Conservation (phyloP, 2,329 filamentous ascomycete species). For the Xylariaceae sp. region DNA sequence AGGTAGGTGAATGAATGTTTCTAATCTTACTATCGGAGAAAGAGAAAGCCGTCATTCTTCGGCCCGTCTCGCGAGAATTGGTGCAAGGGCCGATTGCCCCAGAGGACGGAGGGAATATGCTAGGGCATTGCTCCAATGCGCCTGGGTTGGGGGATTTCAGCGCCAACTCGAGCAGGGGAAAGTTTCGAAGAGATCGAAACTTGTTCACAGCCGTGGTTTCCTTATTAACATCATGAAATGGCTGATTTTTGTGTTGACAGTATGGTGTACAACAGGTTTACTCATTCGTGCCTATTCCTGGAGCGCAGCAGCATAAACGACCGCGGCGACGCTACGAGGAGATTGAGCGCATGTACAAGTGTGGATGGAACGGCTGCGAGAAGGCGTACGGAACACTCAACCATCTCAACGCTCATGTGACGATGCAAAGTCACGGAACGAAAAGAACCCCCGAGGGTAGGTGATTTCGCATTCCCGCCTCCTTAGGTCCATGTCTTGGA, state of each 20-base stretch:
- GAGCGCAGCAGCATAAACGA: slow-evolving; percentile 93
- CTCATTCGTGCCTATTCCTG: slow-evolving; percentile 94
- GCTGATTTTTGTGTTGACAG: slow-evolving; percentile 28
- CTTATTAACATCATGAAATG: no score
- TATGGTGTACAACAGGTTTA: slow-evolving; percentile 64
- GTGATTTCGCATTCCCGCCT: slow-evolving; percentile 22
- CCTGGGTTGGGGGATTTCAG: no score
- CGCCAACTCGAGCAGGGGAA: no score
- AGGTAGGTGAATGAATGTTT: slow-evolving; percentile 42
- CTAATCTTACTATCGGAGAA: no score
- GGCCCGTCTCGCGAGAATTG: no score
- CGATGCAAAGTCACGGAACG: slow-evolving; percentile 92
- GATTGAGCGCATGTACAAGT: slow-evolving; percentile 99
- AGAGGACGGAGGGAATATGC: no score
- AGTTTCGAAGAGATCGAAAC: no score
- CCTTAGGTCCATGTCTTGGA: no score
- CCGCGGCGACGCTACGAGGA: slow-evolving; percentile 92
- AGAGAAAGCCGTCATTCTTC: no score
- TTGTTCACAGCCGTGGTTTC: no score
- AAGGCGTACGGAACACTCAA: slow-evolving; percentile 98
- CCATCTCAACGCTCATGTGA: slow-evolving; percentile 95
- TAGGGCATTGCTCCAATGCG: no score
- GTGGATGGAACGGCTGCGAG: slow-evolving; percentile 95
- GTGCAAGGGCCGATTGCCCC: no score
- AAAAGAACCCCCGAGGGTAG: slow-evolving; percentile 97